Base-by-base conservation (phyloP, 2,329 filamentous ascomycete genomes). In the Nothomitra cinnamomea region DNA sequence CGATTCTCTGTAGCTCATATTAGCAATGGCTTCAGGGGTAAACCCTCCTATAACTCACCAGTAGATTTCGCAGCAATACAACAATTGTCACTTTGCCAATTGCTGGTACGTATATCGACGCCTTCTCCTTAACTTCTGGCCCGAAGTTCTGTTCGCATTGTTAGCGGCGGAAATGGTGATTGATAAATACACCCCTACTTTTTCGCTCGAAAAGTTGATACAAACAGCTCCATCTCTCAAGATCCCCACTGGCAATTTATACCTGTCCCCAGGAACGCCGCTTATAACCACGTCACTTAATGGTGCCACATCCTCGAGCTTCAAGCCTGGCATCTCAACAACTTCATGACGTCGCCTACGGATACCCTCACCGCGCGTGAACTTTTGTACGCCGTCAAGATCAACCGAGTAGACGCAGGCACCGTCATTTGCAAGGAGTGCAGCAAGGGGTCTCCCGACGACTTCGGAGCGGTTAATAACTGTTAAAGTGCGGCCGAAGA, bases 11-110 rank as follows among this genome's bases (percentile, higher is more conserved):
- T 15, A 8, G 17, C n/a, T 5, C 8, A 52, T 13, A 19, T 41
- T 41, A 52, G 40, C 24, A 17, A 41, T 8, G 50, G 13, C 45
- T 49, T 35, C 22, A 47, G 22, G 21, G 19, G 21, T 24, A 21
- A 13, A 17, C 4, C 6, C 2, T 2, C 5, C 32, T 8, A 35
- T 2, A 32, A 77, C 83, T 70, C 70, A 92, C 86, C 64, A 96
- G 75, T 36, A 96, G 70, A 64, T 98, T 98, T 54, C 92, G 76
- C 62, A 96, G 72, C 55, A 98, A 70, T 35, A 95, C 82, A 15
- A 90, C 86, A 65, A 96, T 96, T 0, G 92, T 98, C 49, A 96
- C 90, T 72, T 96, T 98, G 61, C 92, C 92, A 60, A 95, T 94
- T 0, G 90, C 92, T 1, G 92, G 92, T 17, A 96, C 89, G 62